Base-by-base conservation (phyloP, 441 rosid genomes). In the Pelargonium citronellum region DNA sequence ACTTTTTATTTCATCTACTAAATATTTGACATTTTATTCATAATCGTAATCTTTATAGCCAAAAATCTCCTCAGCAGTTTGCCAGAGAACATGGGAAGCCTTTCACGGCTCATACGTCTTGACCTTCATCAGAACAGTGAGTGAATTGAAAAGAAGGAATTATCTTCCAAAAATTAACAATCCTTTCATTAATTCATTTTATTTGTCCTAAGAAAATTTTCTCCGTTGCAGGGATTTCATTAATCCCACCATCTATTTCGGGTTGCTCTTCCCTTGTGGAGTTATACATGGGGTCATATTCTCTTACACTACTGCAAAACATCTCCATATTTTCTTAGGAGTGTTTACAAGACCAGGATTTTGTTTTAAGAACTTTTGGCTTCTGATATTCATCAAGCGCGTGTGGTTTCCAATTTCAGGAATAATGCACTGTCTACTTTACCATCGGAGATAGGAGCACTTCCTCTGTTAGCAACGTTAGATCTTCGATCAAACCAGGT, bases 51-150 rank as follows among this genome's bases (percentile, higher is more conserved):
- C 27, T 63, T 41, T 80, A 83, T 84, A 91, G 98, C 93, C 67
- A 89, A 84, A 79, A 94, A 94, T 81, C 69, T 87, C 82, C 81
- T 94, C 76, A 79, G 63, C 78, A 78, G 77, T 70, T 77, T 94
- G 51, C 96, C 98, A 16, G 90, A 90, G 73, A 84, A 75, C 75
- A 78, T 91, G 55, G 95, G 95, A 79, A 81, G 78, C 73, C 95
- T 91, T 82, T 83, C 91, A 8, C 86, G 80, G 75, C 91, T 94
- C 79, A 85, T 94, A 68, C 89, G 96, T 74, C 90, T 94, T 78
- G 96, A 94, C 76, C 89, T 91, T 80, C 98, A 88, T 74, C 97
- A 88, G 77, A 94, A 94, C 80, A 86, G 98, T 94, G 79, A 86
- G 93, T 83, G 53, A 74, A 72, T 55, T 27, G 51, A 69, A 17